A percentile compares a stretch with the other conserved stretches of the same genome.
phyloP scores from a whole-genome alignment of 2,329 filamentous ascomycete genomes.

The Tolypocladium pustulatum region DNA sequence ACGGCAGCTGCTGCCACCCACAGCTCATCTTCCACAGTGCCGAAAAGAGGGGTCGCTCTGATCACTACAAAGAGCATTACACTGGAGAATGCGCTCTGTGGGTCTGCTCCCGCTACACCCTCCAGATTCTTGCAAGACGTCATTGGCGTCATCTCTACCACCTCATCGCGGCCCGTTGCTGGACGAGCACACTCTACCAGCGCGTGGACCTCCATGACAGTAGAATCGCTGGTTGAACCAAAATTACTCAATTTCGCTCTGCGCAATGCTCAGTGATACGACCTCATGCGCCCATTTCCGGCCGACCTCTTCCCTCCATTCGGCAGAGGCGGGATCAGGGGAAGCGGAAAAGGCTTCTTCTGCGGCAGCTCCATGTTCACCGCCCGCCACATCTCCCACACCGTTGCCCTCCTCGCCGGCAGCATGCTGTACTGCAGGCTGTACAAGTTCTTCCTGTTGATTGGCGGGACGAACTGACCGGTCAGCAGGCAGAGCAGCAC shows the following conservation, averaged over 20 bases:
- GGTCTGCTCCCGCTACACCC: neutral
- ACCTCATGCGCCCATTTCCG: slow-evolving; percentile 16
- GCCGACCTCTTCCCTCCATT: slow-evolving; percentile 19
- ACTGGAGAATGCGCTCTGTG: neutral
- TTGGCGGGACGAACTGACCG: slow-evolving; percentile 87
- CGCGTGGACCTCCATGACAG: neutral
- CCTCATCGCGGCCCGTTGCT: neutral
- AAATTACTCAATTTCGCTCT: neutral
- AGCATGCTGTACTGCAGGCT: slow-evolving; percentile 98
- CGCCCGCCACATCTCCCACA: slow-evolving; percentile 76
- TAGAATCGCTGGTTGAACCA: neutral
- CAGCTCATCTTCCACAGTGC: neutral
- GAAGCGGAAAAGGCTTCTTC: slow-evolving; percentile 30
- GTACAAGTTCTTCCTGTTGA: slow-evolving; percentile 89
- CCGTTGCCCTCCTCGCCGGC: slow-evolving; percentile 67
- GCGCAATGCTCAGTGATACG: slow-evolving; percentile 4
- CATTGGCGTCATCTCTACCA: neutral
- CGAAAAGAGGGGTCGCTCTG: neutral
- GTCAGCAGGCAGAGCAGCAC: slow-evolving; percentile 83
- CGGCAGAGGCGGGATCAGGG: slow-evolving; percentile 20
- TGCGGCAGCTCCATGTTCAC: slow-evolving; percentile 42
- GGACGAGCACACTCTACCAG: neutral
- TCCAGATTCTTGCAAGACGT: neutral
- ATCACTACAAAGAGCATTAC: neutral
- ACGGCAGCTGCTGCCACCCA: neutral